Percentiles rank a stretch among this genome's conserved stretches.
These are phyloP conservation scores for Neofusicoccum sp. DNA, from an alignment of 2,329 filamentous ascomycete genomes.

Conservation along the genomic window DNA sequence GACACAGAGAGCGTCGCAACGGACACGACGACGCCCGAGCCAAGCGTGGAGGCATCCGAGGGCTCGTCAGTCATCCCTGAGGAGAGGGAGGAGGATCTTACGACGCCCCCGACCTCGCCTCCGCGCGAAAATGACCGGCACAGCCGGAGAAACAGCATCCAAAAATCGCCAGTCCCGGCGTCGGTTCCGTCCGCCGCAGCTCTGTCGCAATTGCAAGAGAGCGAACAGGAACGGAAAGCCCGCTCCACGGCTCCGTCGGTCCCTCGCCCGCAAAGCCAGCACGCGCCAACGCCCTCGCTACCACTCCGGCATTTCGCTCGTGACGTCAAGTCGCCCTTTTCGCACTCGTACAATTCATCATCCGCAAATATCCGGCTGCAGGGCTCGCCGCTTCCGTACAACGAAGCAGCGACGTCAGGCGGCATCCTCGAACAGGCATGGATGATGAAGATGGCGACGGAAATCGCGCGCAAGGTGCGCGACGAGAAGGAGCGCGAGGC, in stretches of 20 bases:
- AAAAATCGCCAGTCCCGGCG: not conserved
- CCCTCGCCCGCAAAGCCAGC: slow-evolving; percentile 3
- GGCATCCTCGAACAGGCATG: slow-evolving; percentile 77
- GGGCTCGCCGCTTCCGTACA: slow-evolving; percentile 21
- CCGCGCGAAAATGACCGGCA: slow-evolving; percentile 22
- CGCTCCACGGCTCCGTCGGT: not conserved
- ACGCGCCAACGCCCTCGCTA: slow-evolving; percentile 4
- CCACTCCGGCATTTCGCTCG: slow-evolving; percentile 27
- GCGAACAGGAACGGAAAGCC: not conserved
- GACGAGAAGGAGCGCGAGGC: slow-evolving; percentile 68
- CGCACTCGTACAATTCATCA: slow-evolving; percentile 23
- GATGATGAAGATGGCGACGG: slow-evolving; percentile 91
- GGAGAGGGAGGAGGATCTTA: slow-evolving; percentile 33
- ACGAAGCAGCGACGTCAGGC: slow-evolving; percentile 33
- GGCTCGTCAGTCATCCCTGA: slow-evolving; percentile 50
- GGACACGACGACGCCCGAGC: slow-evolving; percentile 50
- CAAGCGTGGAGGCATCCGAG: slow-evolving; percentile 60
- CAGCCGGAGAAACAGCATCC: slow-evolving; percentile 14
- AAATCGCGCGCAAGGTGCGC: slow-evolving; percentile 84
- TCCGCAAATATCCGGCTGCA: slow-evolving; percentile 13
- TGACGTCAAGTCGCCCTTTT: slow-evolving; percentile 20
- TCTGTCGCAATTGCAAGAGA: slow-evolving; percentile 14
- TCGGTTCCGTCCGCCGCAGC: slow-evolving; percentile 4
- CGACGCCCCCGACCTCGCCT: slow-evolving; percentile 37
- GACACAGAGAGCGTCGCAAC: slow-evolving; percentile 55